phyloP scores from a whole-genome alignment of 1,139 yeast species.

The Fermentozyma sake region DNA sequence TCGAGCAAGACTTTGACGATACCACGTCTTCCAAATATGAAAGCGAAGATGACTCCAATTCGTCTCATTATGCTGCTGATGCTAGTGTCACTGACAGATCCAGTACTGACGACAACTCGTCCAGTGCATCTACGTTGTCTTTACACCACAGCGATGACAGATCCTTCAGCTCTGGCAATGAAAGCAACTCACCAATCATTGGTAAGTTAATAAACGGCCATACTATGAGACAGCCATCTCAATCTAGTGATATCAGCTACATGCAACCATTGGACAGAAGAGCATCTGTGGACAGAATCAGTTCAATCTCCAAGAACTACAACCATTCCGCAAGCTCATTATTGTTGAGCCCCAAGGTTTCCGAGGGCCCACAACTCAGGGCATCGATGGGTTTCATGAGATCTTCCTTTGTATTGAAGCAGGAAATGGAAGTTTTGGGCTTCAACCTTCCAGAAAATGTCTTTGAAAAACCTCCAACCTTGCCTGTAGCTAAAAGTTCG shows the following conservation, averaged over 20 bases:
- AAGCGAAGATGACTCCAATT: slow-evolving; percentile 22
- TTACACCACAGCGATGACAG: slow-evolving; percentile 39
- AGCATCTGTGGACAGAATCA: too few species aligned
- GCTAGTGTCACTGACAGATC: slow-evolving; percentile 12
- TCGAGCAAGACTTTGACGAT: slow-evolving; percentile 31
- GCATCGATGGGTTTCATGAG: slow-evolving; percentile 25
- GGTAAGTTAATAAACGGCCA: slow-evolving; percentile 9
- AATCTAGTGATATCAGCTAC: slow-evolving; percentile 12
- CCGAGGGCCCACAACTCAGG: slow-evolving; percentile 9
- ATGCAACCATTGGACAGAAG: slow-evolving; percentile 9
- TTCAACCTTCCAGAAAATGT: slow-evolving; percentile 31
- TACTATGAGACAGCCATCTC: slow-evolving; percentile 9
- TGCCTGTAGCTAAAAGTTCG: slow-evolving; percentile 21
- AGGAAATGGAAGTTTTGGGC: slow-evolving; percentile 23
- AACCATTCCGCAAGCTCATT: slow-evolving; percentile 6
- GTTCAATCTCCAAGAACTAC: too few species aligned
- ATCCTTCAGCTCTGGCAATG: slow-evolving; percentile 16
- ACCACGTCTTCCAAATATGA: slow-evolving; percentile 33
- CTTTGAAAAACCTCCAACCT: slow-evolving; percentile 23
- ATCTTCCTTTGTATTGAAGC: slow-evolving; percentile 24
- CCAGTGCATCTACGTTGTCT: slow-evolving; percentile 38
- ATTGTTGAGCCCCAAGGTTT: slow-evolving; percentile 5
- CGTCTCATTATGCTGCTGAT: slow-evolving; percentile 15
- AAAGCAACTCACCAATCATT: slow-evolving; percentile 12
- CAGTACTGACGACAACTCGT: slow-evolving; percentile 24